These are phyloP conservation scores for Laburnicola sp. DNA, from an alignment of 2,329 filamentous ascomycete genomes.

Conservation along the genomic window DNA sequence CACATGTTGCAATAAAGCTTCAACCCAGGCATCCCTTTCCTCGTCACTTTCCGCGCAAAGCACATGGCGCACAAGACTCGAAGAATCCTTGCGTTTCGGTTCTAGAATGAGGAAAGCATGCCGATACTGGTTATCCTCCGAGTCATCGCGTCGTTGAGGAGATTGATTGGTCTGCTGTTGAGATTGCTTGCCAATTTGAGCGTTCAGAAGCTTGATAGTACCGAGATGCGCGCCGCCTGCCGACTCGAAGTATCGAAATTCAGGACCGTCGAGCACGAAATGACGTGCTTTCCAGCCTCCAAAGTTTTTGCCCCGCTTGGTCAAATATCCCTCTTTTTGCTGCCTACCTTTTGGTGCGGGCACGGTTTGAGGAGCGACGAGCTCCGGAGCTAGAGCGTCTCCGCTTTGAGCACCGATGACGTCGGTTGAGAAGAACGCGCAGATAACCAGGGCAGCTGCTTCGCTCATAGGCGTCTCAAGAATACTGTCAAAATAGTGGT, in stretches of 20 bases:
- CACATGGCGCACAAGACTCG: slow-evolving; percentile 85
- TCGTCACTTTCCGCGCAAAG: slow-evolving; percentile 92
- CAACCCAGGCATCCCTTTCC: slow-evolving; percentile 93
- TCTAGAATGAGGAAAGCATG: slow-evolving; percentile 95
- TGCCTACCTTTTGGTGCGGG: slow-evolving; percentile 59
- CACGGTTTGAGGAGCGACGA: slow-evolving; percentile 46
- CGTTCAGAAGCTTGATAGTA: slow-evolving; percentile 86
- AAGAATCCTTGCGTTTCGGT: slow-evolving; percentile 93
- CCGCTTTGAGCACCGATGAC: slow-evolving; percentile 61
- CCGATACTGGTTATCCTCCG: slow-evolving; percentile 89
- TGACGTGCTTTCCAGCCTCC: slow-evolving; percentile 93
- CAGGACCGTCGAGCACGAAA: slow-evolving; percentile 69
- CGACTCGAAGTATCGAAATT: slow-evolving; percentile 87
- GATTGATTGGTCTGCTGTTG: slow-evolving; percentile 63
- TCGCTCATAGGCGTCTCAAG: slow-evolving; percentile 82
- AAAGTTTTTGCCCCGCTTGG: slow-evolving; percentile 97
- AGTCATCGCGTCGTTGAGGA: slow-evolving; percentile 67
- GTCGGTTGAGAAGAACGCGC: slow-evolving; percentile 77
- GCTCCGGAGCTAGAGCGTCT: slow-evolving; percentile 60
- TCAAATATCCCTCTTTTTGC: slow-evolving; percentile 85
- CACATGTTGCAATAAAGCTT: slow-evolving; percentile 84
- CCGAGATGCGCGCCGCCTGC: slow-evolving; percentile 89
- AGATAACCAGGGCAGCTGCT: slow-evolving; percentile 75
- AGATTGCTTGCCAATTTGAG: slow-evolving; percentile 93
- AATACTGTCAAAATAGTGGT: slow-evolving; percentile 82